Evolutionary conservation across 495 filamentous ascomycete genomes (phyloP).

Genomic region (Aspergillus conjunctus): DNA sequence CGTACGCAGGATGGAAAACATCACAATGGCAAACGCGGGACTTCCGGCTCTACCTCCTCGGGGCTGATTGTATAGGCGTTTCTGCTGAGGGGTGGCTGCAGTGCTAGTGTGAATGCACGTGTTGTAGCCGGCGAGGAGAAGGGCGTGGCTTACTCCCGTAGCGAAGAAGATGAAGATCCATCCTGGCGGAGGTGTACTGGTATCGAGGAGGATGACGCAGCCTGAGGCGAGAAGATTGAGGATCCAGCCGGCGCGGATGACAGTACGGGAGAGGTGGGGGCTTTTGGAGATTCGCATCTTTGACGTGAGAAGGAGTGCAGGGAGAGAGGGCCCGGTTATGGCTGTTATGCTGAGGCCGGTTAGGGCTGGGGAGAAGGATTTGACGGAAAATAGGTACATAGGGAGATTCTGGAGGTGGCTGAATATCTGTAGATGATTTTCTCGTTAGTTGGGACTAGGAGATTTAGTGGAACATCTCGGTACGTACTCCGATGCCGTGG

Average conservation of each 20-base stretch:
- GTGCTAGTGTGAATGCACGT: constrained; percentile 44
- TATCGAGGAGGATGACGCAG: constrained; percentile 52
- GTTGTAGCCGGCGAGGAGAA: constrained; percentile 54
- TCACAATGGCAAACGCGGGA: constrained; percentile 28
- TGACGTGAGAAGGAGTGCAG: constrained; percentile 48
- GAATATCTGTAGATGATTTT: constrained; percentile 34
- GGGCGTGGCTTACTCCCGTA: constrained; percentile 57
- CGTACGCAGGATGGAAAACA: constrained; percentile 61
- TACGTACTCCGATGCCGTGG: constrained; percentile 44
- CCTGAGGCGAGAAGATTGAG: constrained; percentile 50
- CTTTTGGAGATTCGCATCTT: constrained; percentile 20
- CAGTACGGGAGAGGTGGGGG: constrained; percentile 51
- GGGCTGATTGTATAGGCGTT: neutral
- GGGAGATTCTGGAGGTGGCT: constrained; percentile 61
- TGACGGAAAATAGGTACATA: constrained; percentile 65
- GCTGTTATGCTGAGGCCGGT: constrained; percentile 61
- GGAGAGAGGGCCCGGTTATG: constrained; percentile 44
- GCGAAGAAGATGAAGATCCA: constrained; percentile 58
- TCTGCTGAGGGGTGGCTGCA: constrained; percentile 13
- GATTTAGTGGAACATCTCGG: neutral
- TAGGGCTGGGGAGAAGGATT: constrained; percentile 53
- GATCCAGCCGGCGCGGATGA: constrained; percentile 58
- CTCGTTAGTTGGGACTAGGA: constrained; percentile 18
- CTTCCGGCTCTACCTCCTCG: constrained; percentile 11
- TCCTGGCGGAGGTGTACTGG: constrained; percentile 42